Evolutionary conservation across 768 basidiomycete species (phyloP), one percentile per base, ranked within the genome.

Genomic region (Kockovaella imperatae): DNA sequence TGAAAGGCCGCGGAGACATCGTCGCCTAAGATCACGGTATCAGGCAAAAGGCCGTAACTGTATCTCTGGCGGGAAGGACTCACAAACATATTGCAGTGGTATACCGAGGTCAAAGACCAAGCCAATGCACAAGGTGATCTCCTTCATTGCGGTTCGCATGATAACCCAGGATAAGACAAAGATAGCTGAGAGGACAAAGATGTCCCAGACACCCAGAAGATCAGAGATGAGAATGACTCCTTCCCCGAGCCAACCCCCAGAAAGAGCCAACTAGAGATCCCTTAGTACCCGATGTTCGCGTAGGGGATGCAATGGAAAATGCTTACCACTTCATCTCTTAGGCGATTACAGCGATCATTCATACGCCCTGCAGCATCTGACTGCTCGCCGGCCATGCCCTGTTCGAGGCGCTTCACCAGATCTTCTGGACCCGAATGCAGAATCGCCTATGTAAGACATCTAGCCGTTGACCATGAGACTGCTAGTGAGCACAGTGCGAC

Each of bases 231-330:
- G 44, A 15, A 45, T 38, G n/a, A 50, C 41, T 5, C 50, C 17
- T 20, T 57, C 56, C 1, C 44, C 52, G 4, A 57, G 39, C 56
- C 56, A 57, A 18, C 56, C 52, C 25, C 52, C 49, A 0, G 56
- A 53, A 17, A 52, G 52, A n/a, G 44, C 38, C 24, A 57, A 49
- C 56, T 57, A 34, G 36, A 10, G 36, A n/a, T 32, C 31, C 10
- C 10, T 32, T n/a, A 32, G 31, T 32, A 20, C n/a, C n/a, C n/a
- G n/a, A n/a, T n/a, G n/a, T n/a, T n/a, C n/a, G n/a, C n/a, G n/a
- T n/a, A n/a, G n/a, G 14, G 8, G 14, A 8, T 38, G 8, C 36
- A 38, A 38, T 7, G 36, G 10, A 8, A 11, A 20, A 38, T 8
- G 7, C 36, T 38, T 20, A 38, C 36, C 10, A 38, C 18, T 10